These are phyloP conservation scores for Zhuliangozyma parablackwelliae DNA, from an alignment of 1,139 yeast genomes.

Conservation along the genomic window DNA sequence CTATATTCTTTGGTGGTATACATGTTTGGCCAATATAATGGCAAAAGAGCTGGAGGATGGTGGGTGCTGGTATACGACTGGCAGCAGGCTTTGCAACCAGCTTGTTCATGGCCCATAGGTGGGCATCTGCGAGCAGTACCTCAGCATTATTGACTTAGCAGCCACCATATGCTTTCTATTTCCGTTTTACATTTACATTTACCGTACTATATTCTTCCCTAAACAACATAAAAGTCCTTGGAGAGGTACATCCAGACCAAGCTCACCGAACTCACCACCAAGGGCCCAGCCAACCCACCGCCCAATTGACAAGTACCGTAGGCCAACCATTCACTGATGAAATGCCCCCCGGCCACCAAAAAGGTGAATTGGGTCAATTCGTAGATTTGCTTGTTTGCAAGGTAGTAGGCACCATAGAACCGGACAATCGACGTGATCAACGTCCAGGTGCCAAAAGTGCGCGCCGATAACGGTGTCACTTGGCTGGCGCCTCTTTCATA, in stretches of 20 bases:
- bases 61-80: too few relatives aligned
- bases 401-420: conserved; percentile 79
- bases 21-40: too few relatives aligned
- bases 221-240: conserved; percentile 41
- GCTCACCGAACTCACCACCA: conserved; percentile 56
- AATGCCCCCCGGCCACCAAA: conserved; percentile 78
- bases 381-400: conserved; percentile 63
- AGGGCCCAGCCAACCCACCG: conserved; percentile 85
- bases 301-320: conserved; percentile 80
- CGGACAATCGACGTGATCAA: conserved; percentile 79
- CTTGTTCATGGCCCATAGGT: too few relatives aligned
- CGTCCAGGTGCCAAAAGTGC: conserved; percentile 99
- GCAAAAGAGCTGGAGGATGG: too few relatives aligned
- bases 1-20: too few relatives aligned
- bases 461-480: conserved; percentile 74
- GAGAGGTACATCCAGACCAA: conserved; percentile 59
- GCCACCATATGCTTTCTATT: too few relatives aligned
- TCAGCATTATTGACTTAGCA: too few relatives aligned
- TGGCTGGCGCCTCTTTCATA: conserved; percentile 60
- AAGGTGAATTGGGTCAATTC: conserved; percentile 82
- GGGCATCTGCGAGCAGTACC: too few relatives aligned
- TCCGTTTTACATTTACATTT: too few relatives aligned
- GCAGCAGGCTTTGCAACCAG: too few relatives aligned
- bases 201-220: neutral
- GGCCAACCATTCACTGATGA: conserved; percentile 75